Evolutionary conservation across 2,329 filamentous ascomycete species (phyloP).

Genomic region (Phaeosphaeria sp.): DNA sequence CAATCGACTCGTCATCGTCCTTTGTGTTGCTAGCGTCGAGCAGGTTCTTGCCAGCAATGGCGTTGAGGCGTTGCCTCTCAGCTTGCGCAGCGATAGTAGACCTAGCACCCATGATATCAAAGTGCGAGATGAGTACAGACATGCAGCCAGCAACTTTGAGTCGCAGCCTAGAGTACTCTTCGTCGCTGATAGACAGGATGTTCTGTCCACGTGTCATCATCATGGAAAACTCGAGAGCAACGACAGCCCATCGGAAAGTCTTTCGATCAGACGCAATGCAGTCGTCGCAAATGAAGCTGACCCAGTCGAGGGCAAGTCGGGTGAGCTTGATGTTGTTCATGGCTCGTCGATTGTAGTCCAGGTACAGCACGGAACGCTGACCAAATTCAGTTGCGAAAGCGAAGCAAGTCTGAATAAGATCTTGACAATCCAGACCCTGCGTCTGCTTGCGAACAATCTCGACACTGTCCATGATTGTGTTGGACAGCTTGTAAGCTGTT

Average conservation of each 20-base stretch:
- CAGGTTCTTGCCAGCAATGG: constrained; percentile 75
- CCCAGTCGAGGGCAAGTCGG: constrained; percentile 92
- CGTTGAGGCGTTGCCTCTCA: constrained; percentile 87
- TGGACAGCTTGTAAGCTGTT: constrained; percentile 94
- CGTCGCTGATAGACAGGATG: constrained; percentile 86
- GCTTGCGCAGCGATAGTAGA: constrained; percentile 92
- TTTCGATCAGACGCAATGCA: constrained; percentile 92
- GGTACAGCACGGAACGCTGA: constrained; percentile 89
- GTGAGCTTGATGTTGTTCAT: constrained; percentile 98
- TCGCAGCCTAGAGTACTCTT: constrained; percentile 82
- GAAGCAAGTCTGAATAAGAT: constrained; percentile 97
- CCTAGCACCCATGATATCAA: constrained; percentile 97
- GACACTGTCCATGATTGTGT: constrained; percentile 98
- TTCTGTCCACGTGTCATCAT: constrained; percentile 93
- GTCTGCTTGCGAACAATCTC: constrained; percentile 90
- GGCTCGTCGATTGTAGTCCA: constrained; percentile 92
- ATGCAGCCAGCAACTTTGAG: constrained; percentile 95
- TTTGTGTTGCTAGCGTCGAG: constrained; percentile 76
- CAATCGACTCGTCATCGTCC: constrained; percentile 85
- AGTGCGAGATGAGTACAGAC: constrained; percentile 96
- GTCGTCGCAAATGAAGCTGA: constrained; percentile 97
- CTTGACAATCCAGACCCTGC: constrained; percentile 83
- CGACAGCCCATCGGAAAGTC: constrained; percentile 96
- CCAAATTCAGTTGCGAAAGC: constrained; percentile 99
- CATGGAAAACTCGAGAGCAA: constrained; percentile 96